A percentile compares a stretch with the other conserved stretches of the same genome.
These are phyloP conservation scores for Claviceps paspali DNA, from an alignment of 2,329 filamentous ascomycete genomes.

Conservation along the genomic window DNA sequence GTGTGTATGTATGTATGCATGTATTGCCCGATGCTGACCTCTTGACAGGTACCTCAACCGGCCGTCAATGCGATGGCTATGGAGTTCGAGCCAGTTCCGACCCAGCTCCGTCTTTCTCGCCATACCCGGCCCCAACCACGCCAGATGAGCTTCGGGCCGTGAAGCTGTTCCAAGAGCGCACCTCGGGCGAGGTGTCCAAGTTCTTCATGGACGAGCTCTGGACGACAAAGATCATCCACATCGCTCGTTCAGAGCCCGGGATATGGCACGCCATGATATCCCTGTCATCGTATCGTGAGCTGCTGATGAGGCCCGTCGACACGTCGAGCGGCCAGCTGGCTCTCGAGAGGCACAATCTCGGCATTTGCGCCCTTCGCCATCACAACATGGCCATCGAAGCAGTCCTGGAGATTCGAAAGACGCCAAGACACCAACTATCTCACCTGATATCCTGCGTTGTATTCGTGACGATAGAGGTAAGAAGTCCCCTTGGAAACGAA, in stretches of 20 bases:
- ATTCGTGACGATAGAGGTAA: conserved; percentile 1
- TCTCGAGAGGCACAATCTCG: background rate
- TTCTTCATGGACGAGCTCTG: background rate
- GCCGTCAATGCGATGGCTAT: conserved; percentile 1
- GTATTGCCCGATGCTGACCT: background rate
- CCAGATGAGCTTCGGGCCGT: background rate
- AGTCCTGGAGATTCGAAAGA: background rate
- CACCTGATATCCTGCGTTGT: conserved; percentile 1
- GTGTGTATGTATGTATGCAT: too few relatives aligned
- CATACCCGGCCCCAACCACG: background rate
- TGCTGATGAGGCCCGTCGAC: background rate
- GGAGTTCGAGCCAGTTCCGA: background rate
- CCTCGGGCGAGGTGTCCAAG: background rate
- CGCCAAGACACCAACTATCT: conserved; percentile 1
- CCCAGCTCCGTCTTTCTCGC: background rate
- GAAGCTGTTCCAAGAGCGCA: background rate
- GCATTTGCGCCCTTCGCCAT: background rate
- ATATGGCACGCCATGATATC: conserved; percentile 2
- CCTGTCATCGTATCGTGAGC: background rate
- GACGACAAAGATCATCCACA: background rate
- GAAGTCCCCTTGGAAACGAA: background rate
- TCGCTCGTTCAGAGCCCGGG: background rate
- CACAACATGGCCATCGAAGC: conserved; percentile 2
- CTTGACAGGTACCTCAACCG: background rate
- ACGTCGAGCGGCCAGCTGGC: background rate